A percentile compares a stretch with the other conserved stretches of the same genome.
Evolutionary conservation across 495 filamentous ascomycete genomes (phyloP).

Genomic region (Penicillium canariense): DNA sequence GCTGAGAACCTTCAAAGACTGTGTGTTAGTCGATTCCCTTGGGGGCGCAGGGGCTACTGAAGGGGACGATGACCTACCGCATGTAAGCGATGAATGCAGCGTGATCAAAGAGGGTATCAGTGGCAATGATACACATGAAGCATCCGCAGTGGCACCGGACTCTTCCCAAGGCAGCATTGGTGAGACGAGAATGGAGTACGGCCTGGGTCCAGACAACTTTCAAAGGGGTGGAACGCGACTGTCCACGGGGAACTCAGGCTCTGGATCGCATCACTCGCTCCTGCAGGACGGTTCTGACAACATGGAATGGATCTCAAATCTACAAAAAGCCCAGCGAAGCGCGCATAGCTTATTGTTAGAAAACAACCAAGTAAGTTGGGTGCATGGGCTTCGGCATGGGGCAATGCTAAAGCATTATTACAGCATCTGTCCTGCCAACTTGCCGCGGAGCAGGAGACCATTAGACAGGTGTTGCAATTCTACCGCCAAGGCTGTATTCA

Average conservation of each 20-base stretch:
- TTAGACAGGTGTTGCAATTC: slow-evolving; percentile 27
- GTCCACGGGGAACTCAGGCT: neutral
- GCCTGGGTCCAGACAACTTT: neutral
- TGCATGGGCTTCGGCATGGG: neutral
- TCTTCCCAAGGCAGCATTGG: neutral
- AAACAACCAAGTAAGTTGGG: slow-evolving; percentile 27
- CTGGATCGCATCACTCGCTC: neutral
- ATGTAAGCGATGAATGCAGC: neutral
- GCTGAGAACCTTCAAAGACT: neutral
- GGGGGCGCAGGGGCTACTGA: neutral
- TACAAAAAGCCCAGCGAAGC: slow-evolving; percentile 25
- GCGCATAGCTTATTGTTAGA: slow-evolving; percentile 20
- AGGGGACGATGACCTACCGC: neutral
- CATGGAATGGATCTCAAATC: slow-evolving; percentile 25
- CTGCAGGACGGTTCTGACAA: slow-evolving; percentile 5
- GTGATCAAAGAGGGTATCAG: neutral
- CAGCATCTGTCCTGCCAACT: slow-evolving; percentile 32
- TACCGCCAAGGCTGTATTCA: slow-evolving; percentile 34
- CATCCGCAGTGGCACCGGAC: neutral
- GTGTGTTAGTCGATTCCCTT: neutral
- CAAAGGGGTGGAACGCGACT: neutral
- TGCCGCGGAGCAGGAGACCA: slow-evolving; percentile 31
- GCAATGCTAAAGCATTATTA: neutral
- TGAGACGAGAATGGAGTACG: neutral
- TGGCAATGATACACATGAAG: neutral